Base-by-base conservation (phyloP, 2,329 filamentous ascomycete genomes). In the Fusarium odoratissimum region DNA sequence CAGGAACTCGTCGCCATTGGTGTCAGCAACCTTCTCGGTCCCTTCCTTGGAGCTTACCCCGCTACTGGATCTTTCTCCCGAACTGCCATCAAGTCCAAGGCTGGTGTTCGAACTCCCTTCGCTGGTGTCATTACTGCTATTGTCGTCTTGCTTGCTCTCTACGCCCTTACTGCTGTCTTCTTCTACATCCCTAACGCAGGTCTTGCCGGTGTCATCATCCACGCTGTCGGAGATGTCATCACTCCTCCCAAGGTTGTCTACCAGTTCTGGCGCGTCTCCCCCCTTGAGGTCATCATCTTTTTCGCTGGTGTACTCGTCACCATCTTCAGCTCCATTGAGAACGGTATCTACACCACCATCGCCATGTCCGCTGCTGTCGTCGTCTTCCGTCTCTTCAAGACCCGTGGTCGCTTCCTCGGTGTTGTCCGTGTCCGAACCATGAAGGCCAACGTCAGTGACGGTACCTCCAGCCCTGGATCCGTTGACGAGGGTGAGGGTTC, bases 41-140 rank as follows among this genome's bases (percentile, higher is more conserved):
- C 93, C 14, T 95, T 96, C 84, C 84, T 95, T 3, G 93, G 94
- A 57, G 94, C 87, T 4, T 97, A 97, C 76, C 93, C 94, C 8
- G 93, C 93, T 1, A 97, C 94, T 16, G 95, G 94, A 10, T 97
- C 94, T 5, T 97, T 97, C 86, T 95, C 93, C 12, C 90, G 94
- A 69, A 97, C 94, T 28, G 95, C 94, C 56, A 97, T 97, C 85
- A 97, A 97, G 82, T 93, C 94, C n/a, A 97, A 97, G 83, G 93
- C 94, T 59, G 94, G 94, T 79, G 94, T 97, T 4, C 91, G 94
- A 45, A 97, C 94, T 8, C 95, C 94, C 2, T 90, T 97, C 62
- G 94, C 93, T 38, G 94, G 94, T 86, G 89, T 95, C 51, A 94
- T 97, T 69, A 97, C 94, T 16, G 94, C 92, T 2, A 68, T 94